These are phyloP conservation scores for Beta vulgaris DNA, from an alignment of 148 eudicot genomes.

Conservation along the genomic window DNA sequence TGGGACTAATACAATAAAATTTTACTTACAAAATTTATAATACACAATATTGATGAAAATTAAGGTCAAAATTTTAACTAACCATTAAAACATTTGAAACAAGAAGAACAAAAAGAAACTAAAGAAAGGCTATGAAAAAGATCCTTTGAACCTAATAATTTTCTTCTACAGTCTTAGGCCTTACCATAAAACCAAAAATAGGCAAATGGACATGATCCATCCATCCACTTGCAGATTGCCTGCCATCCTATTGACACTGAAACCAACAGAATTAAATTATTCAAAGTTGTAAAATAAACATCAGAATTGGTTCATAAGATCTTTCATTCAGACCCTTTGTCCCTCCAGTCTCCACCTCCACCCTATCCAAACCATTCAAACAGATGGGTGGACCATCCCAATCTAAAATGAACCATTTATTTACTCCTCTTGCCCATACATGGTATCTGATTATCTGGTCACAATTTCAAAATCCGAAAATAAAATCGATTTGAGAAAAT, in stretches of 20 bases:
- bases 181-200: background rate
- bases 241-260: conserved; percentile 44
- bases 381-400: conserved; percentile 18
- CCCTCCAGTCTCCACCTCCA: conserved; percentile 4
- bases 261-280: conserved; percentile 35
- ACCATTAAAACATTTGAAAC: no score
- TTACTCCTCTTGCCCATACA: conserved; percentile 20
- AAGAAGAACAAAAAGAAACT: no score
- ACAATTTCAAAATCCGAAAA: no score
- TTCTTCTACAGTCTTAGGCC: background rate
- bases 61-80: no score
- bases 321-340: conserved; percentile 12
- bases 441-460: background rate
- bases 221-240: conserved; percentile 44
- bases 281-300: background rate
- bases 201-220: conserved; percentile 23
- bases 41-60: no score
- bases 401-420: conserved; percentile 26
- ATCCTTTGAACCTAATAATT: background rate
- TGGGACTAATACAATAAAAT: no score
- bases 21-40: no score
- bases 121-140: no score
- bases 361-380: conserved; percentile 17
- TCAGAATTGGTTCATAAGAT: conserved; percentile 16
- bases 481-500: background rate